phyloP scores from a whole-genome alignment of 257 asterid genomes.

The Linderniella brevidens region DNA sequence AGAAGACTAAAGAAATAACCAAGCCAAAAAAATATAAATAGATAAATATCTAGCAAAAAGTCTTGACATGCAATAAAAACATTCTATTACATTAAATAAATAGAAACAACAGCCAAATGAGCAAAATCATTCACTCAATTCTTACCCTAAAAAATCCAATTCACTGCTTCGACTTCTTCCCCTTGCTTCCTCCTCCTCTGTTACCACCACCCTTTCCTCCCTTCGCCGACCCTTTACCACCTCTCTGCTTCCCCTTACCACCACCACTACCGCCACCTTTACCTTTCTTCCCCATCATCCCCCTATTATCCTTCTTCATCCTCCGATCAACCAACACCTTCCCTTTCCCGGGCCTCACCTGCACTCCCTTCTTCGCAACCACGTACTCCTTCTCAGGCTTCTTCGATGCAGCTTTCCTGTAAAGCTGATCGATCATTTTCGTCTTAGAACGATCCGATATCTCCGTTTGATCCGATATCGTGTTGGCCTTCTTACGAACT shows the following conservation, averaged over 20 bases:
- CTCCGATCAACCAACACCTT: constrained; percentile 73
- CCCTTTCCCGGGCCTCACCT: constrained; percentile 71
- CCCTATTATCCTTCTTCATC: constrained; percentile 58
- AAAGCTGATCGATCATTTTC: constrained; percentile 68
- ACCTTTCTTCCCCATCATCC: constrained; percentile 32
- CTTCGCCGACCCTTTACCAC: constrained; percentile 37
- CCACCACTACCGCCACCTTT: constrained; percentile 36
- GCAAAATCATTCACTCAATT: no score
- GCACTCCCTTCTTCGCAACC: constrained; percentile 93
- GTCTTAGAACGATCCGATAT: constrained; percentile 65
- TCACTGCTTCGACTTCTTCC: constrained; percentile 9
- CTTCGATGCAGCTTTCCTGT: constrained; percentile 51
- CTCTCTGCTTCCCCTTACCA: constrained; percentile 45
- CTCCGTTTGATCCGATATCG: constrained; percentile 70
- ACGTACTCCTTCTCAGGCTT: constrained; percentile 66
- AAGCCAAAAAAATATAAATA: no score
- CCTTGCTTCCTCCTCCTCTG: constrained; percentile 13
- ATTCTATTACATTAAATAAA: no score
- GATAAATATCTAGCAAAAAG: no score
- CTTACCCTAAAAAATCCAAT: neutral
- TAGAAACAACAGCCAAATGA: no score
- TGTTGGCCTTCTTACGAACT: constrained; percentile 71
- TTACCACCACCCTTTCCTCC: no score
- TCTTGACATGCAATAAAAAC: no score
- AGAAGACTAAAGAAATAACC: no score